Evolutionary conservation across 208 protist species (phyloP), one percentile per base, ranked within the genome.

Genomic region (Porcisia deanei): DNA sequence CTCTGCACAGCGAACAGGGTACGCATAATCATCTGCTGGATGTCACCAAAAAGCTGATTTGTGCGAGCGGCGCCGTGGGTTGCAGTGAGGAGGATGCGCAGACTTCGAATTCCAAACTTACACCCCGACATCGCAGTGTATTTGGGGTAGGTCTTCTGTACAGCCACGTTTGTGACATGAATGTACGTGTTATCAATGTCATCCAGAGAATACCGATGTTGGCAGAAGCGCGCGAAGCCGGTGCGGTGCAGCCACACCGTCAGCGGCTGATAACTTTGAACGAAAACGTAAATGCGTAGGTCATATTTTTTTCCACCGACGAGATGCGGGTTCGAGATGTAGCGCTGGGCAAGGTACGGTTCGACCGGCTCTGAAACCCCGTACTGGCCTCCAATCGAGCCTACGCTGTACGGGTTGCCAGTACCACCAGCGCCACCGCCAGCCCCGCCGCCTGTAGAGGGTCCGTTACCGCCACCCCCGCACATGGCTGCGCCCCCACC

Each of bases 141-240:
- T 69, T 97, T 97, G 3, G 96, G 95, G 76, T 94, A 97, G 43
- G 91, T 96, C 86, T 99, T 99, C 82, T 99, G 97, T 73, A 99
- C 96, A 30, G 98, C 97, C 20, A 98, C 95, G 84, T 99, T 99
- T 8, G 98, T 99, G 45, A 99, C 92, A 76, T 99, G 98, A 49
- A 99, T 94, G 76, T 95, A 98, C 5, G 90, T 96, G 83, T 98
- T 97, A 58, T 96, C 93, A 57, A 98, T 95, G 73, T 98, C 93
- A 54, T 92, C 88, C 45, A 98, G 54, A 4, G 92, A 94, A 82
- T 96, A 99, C 66, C 93, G 90, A 69, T 97, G 93, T 61, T 98
- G 94, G 81, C 91, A 93, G 85, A 98, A 98, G 59, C 97, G 93
- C 2, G 93, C 96, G 55, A 98, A 94, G 6, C 95, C 97, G 43